These are phyloP conservation scores for Hymenoscyphus occultus DNA, from an alignment of 2,329 filamentous ascomycete genomes.

Conservation along the genomic window DNA sequence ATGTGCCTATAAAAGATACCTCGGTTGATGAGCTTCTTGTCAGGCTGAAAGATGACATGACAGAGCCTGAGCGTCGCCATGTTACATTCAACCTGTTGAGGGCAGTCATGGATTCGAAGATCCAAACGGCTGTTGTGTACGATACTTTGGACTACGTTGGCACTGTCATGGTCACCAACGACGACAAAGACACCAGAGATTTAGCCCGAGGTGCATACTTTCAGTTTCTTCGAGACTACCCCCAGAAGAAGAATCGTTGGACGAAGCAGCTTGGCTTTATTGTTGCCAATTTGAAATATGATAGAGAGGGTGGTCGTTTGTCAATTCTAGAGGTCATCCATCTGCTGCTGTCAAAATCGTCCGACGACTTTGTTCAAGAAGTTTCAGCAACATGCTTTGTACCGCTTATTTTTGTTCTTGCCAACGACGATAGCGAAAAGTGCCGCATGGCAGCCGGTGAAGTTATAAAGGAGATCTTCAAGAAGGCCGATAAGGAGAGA, in stretches of 20 bases:
- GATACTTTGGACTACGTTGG: conserved; percentile 87
- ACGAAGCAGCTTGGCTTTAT: conserved; percentile 86
- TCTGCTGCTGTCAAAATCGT: conserved; percentile 80
- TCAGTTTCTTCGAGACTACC: conserved; percentile 92
- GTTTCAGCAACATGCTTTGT: conserved; percentile 79
- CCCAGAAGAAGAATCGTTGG: conserved; percentile 86
- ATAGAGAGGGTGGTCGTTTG: conserved; percentile 80
- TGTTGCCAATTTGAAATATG: conserved; percentile 85
- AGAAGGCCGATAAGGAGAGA: conserved; percentile 70
- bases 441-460: conserved; percentile 80
- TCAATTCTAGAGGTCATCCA: conserved; percentile 93
- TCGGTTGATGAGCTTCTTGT: conserved; percentile 80
- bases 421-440: conserved; percentile 83
- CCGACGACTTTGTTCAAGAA: conserved; percentile 78
- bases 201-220: conserved; percentile 86
- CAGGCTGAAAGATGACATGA: conserved; percentile 82
- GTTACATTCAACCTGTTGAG: conserved; percentile 93
- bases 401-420: conserved; percentile 78
- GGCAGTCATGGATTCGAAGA: conserved; percentile 77
- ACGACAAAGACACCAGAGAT: conserved; percentile 83
- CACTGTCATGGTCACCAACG: conserved; percentile 92
- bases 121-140: conserved; percentile 85
- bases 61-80: conserved; percentile 87
- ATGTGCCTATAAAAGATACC: conserved; percentile 73
- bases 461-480: conserved; percentile 77